Evolutionary conservation across 2,329 filamentous ascomycete species (phyloP).

Genomic region (Monilinia fructicola): DNA sequence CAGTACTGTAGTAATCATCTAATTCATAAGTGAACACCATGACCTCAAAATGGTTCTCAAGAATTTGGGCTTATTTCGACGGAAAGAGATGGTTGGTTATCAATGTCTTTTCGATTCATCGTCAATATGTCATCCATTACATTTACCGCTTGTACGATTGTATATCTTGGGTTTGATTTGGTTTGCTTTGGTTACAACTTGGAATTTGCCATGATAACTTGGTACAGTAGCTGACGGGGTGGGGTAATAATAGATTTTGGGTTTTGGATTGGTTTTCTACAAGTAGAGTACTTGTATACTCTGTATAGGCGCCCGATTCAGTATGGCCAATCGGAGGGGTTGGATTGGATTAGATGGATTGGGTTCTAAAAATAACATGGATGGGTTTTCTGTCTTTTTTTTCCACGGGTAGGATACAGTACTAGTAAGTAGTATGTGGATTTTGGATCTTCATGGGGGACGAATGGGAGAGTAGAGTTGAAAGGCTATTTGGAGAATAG

Average conservation of each 20-base stretch:
- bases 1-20: too few relatives aligned
- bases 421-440: not conserved
- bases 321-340: not conserved
- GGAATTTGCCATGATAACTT: too few relatives aligned
- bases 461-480: not conserved
- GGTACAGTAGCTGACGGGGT: not conserved
- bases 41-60: too few relatives aligned
- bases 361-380: slow-evolving; percentile 2
- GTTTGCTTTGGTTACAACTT: too few relatives aligned
- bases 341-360: not conserved
- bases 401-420: not conserved
- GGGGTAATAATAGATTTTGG: slow-evolving; percentile 12
- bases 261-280: not conserved
- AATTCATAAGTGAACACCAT: not conserved
- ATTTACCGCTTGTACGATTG: slow-evolving; percentile 6
- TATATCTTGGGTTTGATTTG: not conserved
- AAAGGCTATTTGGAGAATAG: not conserved
- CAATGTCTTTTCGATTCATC: not conserved
- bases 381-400: not conserved
- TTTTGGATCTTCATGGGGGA: not conserved
- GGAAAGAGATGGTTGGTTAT: not conserved
- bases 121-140: not conserved
- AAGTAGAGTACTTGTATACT: too few relatives aligned
- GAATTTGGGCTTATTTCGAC: too few relatives aligned
- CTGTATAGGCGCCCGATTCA: not conserved